phyloP scores from a whole-genome alignment of 1,139 yeast genomes.

The Meyerozyma athensensis region DNA sequence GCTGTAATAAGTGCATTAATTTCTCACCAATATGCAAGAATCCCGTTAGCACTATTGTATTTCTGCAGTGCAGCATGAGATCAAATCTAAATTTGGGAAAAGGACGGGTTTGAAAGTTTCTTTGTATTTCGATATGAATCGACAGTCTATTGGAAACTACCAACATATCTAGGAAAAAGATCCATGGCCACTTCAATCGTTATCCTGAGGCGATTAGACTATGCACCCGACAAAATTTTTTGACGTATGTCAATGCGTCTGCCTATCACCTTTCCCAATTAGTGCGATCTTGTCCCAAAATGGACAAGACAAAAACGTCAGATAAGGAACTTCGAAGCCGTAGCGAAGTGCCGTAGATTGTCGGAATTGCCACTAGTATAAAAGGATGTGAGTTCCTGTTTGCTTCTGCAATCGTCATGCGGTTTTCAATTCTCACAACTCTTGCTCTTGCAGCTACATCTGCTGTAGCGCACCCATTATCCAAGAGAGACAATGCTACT shows the following conservation, averaged over 20 bases:
- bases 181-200: too few species aligned
- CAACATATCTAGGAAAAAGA: too few species aligned
- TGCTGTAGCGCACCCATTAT: conserved; percentile 17
- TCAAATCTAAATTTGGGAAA: too few species aligned
- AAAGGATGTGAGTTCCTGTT: neutral
- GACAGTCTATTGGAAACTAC: too few species aligned
- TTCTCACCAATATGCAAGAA: too few species aligned
- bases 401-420: conserved; percentile 11
- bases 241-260: neutral
- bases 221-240: too few species aligned
- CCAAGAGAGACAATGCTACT: conserved; percentile 17
- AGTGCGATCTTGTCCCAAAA: neutral
- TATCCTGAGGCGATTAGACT: too few species aligned
- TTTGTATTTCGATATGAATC: too few species aligned
- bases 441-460: conserved; percentile 13
- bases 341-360: neutral
- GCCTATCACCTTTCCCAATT: neutral
- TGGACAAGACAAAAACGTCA: neutral
- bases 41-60: too few species aligned
- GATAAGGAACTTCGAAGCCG: conserved; percentile 3
- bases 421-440: conserved; percentile 11
- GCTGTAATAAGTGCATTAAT: too few species aligned
- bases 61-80: too few species aligned
- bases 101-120: too few species aligned
- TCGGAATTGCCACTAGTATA: neutral